Percentiles rank a stretch among this genome's conserved stretches.
phyloP scores from a whole-genome alignment of 1,284 basidiomycete genomes.

The Peniophora sp. region DNA sequence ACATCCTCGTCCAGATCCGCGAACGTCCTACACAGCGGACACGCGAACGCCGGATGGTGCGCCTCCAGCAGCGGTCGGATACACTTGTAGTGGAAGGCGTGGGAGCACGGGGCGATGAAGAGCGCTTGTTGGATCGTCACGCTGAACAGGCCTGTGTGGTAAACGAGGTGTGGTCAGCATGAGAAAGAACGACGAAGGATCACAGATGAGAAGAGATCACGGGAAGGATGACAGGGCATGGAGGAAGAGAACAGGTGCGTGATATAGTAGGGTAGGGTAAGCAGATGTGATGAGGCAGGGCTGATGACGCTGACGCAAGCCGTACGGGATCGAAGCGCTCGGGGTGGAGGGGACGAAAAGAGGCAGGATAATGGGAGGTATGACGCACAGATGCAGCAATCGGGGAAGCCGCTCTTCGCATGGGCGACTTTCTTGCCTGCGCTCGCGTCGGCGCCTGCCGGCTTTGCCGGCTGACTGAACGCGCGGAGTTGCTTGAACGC shows the following conservation, averaged over 20 bases:
- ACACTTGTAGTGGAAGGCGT: conserved; percentile 98
- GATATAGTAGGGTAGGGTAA: too few relatives aligned
- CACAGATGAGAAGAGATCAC: background rate
- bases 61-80: conserved; percentile 83
- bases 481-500: conserved; percentile 78
- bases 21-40: conserved; percentile 89
- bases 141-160: conserved; percentile 67
- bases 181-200: too few relatives aligned
- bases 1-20: conserved; percentile 96
- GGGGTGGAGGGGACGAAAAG: background rate
- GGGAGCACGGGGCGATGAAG: conserved; percentile 95
- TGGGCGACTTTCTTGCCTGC: conserved; percentile 21
- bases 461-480: conserved; percentile 40
- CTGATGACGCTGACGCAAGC: too few relatives aligned
- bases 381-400: conserved; percentile 87
- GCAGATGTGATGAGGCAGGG: too few relatives aligned
- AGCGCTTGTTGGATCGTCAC: conserved; percentile 94
- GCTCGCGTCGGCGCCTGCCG: conserved; percentile 10
- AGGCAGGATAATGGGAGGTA: background rate
- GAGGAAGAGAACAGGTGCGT: too few relatives aligned
- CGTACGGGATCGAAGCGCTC: too few relatives aligned
- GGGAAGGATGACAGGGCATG: background rate
- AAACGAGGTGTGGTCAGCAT: conserved; percentile 4
- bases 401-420: conserved; percentile 59
- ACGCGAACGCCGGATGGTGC: conserved; percentile 92